Evolutionary conservation across 176 grass and related monocot species (phyloP).

Genomic region (Musa acuminata): DNA sequence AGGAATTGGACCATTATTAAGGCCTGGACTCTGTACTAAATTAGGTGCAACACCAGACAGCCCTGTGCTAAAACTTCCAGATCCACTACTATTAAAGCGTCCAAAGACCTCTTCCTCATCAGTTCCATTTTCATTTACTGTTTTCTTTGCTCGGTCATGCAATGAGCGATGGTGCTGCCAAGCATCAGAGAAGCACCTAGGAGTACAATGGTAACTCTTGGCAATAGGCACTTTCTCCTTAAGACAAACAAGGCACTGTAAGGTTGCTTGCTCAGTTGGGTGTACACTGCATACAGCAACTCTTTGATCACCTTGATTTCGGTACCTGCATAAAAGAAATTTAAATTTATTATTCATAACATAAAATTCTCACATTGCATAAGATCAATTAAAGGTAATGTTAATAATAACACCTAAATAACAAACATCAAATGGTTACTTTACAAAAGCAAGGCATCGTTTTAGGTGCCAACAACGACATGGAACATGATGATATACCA

Average conservation of each 20-base stretch:
- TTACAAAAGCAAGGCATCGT: too few relatives aligned
- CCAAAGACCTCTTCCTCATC: slow-evolving; percentile 97
- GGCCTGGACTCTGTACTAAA: slow-evolving; percentile 43
- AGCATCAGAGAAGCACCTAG: slow-evolving; percentile 88
- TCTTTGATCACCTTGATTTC: slow-evolving; percentile 85
- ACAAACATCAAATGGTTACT: too few relatives aligned
- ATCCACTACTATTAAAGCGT: slow-evolving; percentile 48
- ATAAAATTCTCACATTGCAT: too few relatives aligned
- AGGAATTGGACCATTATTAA: slow-evolving; percentile 29
- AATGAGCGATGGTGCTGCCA: slow-evolving; percentile 96
- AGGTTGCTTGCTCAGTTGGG: slow-evolving; percentile 79
- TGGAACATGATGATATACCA: too few relatives aligned
- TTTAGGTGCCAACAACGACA: too few relatives aligned
- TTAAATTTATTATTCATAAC: too few relatives aligned
- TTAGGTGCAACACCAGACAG: slow-evolving; percentile 47
- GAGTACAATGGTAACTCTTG: slow-evolving; percentile 91
- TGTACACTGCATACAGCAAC: slow-evolving; percentile 76
- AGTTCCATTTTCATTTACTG: slow-evolving; percentile 73
- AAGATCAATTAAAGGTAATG: too few relatives aligned
- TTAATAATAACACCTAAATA: too few relatives aligned
- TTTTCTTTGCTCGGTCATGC: slow-evolving; percentile 79
- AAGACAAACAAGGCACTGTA: slow-evolving; percentile 88
- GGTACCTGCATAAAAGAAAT: slow-evolving; percentile 53
- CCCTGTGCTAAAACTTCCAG: slow-evolving; percentile 34
- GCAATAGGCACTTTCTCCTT: slow-evolving; percentile 94